phyloP scores from a whole-genome alignment of 805 yeast genomes.

The Wickerhamiella qilinensis region DNA sequence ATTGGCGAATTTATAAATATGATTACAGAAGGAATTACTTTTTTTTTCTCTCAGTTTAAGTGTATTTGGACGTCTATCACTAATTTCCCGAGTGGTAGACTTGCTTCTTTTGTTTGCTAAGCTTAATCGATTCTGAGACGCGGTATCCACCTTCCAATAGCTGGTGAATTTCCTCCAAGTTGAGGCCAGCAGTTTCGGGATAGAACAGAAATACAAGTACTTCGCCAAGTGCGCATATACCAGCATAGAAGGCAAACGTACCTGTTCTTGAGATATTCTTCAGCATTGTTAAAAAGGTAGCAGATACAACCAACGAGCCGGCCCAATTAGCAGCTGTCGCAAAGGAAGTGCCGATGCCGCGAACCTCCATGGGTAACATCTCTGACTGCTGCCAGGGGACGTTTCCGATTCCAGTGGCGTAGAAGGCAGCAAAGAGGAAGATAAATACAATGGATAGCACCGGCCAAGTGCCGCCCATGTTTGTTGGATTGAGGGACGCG shows the following conservation, averaged over 20 bases:
- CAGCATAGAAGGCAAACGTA: slow-evolving; percentile 83
- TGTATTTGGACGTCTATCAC: no score
- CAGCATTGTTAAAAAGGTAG: slow-evolving; percentile 89
- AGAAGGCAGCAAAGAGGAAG: slow-evolving; percentile 75
- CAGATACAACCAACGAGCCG: slow-evolving; percentile 79
- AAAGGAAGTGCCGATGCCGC: slow-evolving; percentile 81
- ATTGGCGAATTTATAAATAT: no score
- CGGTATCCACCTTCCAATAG: slow-evolving; percentile 75
- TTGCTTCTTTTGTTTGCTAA: slow-evolving; percentile 26
- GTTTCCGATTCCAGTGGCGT: slow-evolving; percentile 91
- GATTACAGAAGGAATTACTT: no score
- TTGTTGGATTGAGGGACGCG: slow-evolving; percentile 18
- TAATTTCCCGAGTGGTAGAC: slow-evolving; percentile 5
- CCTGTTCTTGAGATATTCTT: slow-evolving; percentile 89
- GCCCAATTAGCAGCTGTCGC: slow-evolving; percentile 94
- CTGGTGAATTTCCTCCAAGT: slow-evolving; percentile 78
- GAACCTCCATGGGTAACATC: slow-evolving; percentile 80
- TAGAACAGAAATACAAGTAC: slow-evolving; percentile 67
- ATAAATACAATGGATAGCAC: slow-evolving; percentile 69
- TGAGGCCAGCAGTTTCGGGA: slow-evolving; percentile 84
- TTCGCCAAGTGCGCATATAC: slow-evolving; percentile 54
- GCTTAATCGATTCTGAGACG: slow-evolving; percentile 43
- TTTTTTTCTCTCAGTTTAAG: no score
- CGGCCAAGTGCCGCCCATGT: slow-evolving; percentile 45
- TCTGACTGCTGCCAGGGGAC: slow-evolving; percentile 98